These are phyloP conservation scores for Apiospora hydei DNA, from an alignment of 2,329 filamentous ascomycete genomes.

Conservation along the genomic window DNA sequence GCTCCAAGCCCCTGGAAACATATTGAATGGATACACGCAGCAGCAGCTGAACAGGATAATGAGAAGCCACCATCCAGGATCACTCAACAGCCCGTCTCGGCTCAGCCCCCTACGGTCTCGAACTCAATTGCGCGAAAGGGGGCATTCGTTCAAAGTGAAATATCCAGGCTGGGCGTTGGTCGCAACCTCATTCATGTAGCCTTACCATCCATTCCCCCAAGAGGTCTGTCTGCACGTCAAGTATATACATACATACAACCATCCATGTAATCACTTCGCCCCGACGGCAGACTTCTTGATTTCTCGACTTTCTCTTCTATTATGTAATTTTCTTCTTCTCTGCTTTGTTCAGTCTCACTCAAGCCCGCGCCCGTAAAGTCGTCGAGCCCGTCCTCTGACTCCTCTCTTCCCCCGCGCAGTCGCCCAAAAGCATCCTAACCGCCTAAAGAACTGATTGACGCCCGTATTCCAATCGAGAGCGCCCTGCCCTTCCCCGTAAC, in stretches of 20 bases:
- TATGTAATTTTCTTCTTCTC: neutral
- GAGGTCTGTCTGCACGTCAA: neutral
- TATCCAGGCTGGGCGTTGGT: neutral
- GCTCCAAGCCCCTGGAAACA: neutral
- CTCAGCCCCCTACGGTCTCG: slow-evolving; percentile 11
- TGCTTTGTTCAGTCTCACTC: neutral
- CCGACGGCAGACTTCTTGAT: neutral
- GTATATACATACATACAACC: neutral
- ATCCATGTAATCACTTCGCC: neutral
- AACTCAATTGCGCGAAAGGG: slow-evolving; percentile 10
- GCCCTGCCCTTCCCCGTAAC: neutral
- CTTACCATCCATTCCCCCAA: neutral
- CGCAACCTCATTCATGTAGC: neutral
- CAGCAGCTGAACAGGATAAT: neutral
- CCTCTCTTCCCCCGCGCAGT: neutral
- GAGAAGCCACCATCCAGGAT: slow-evolving; percentile 6
- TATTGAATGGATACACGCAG: neutral
- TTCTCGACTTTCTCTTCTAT: neutral
- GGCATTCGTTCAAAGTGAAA: neutral
- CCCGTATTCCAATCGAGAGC: neutral
- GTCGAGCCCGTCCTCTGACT: neutral
- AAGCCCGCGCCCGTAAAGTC: neutral
- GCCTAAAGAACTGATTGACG: slow-evolving; percentile 1
- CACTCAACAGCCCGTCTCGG: neutral
- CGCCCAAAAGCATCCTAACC: neutral